phyloP scores from a whole-genome alignment of 2,329 filamentous ascomycete genomes.

The Colletotrichum sp. region DNA sequence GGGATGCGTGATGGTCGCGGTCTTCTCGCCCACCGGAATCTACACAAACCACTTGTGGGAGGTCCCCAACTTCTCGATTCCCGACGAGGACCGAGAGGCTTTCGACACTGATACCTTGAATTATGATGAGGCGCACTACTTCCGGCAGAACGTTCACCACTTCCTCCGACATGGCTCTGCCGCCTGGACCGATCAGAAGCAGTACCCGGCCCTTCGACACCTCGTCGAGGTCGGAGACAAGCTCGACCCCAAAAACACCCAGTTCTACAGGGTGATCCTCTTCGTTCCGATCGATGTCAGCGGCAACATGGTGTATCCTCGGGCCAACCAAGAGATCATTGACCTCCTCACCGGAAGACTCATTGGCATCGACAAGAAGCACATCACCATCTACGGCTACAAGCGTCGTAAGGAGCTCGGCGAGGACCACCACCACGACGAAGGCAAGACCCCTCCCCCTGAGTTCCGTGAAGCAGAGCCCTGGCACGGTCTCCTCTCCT shows the following conservation, averaged over 20 bases:
- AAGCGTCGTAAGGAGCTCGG: background rate
- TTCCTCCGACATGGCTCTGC: background rate
- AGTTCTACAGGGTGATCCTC: slow-evolving; percentile 12
- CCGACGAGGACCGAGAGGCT: background rate
- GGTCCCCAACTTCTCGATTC: slow-evolving; percentile 11
- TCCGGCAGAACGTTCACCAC: background rate
- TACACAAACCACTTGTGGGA: slow-evolving; percentile 23
- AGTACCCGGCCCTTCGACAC: background rate
- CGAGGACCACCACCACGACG: background rate
- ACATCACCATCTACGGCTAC: slow-evolving; percentile 5
- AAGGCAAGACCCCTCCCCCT: background rate
- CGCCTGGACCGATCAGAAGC: background rate
- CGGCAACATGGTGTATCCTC: background rate
- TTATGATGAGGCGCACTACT: background rate
- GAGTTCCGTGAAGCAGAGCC: background rate
- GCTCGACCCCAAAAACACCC: background rate
- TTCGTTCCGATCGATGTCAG: background rate
- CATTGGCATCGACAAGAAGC: background rate
- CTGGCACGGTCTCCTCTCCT: slow-evolving; percentile 10
- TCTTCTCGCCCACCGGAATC: slow-evolving; percentile 9
- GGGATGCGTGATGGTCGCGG: slow-evolving; percentile 19
- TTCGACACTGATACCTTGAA: background rate
- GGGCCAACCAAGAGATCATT: background rate
- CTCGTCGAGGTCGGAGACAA: background rate
- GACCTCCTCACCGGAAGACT: background rate